These are phyloP conservation scores for Ogataea paraovalis DNA, from an alignment of 805 yeast species.

Conservation along the genomic window DNA sequence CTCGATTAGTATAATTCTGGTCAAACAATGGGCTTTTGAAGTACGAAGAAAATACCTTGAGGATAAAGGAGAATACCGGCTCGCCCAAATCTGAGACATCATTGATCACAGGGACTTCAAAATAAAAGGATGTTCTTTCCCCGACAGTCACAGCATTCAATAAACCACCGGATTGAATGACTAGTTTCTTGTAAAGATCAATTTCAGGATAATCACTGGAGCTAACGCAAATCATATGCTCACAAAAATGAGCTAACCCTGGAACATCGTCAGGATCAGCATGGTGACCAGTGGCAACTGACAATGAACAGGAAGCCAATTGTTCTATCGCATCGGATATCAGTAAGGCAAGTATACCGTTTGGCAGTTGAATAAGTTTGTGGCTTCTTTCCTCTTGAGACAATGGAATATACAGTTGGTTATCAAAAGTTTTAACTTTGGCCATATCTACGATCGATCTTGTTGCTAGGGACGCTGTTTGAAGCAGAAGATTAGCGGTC, in stretches of 20 bases:
- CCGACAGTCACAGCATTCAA: conserved; percentile 69
- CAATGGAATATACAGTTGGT: conserved; percentile 14
- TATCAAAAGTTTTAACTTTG: conserved; percentile 1
- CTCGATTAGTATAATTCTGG: conserved; percentile 39
- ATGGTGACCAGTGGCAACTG: conserved; percentile 78
- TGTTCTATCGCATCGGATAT: conserved; percentile 73
- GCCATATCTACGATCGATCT: too few relatives aligned
- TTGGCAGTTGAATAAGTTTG: conserved; percentile 49
- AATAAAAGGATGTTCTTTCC: conserved; percentile 60
- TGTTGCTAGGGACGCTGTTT: too few relatives aligned
- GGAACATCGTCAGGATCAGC: conserved; percentile 65
- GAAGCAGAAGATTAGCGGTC: too few relatives aligned
- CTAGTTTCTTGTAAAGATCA: conserved; percentile 39
- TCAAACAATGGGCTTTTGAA: conserved; percentile 51
- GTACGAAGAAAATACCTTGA: conserved; percentile 48
- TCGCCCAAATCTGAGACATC: conserved; percentile 5
- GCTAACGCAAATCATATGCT: conserved; percentile 63
- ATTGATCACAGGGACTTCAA: conserved; percentile 49
- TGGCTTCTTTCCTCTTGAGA: conserved; percentile 33
- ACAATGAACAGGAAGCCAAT: conserved; percentile 63
- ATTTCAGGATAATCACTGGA: conserved; percentile 51
- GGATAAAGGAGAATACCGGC: conserved; percentile 41
- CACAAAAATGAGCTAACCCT: conserved; percentile 90
- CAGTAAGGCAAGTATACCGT: conserved; percentile 64
- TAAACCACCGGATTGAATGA: conserved; percentile 50